Conservation (phyloP, 208 protist genomes). For the Naegleria fowleri region DNA sequence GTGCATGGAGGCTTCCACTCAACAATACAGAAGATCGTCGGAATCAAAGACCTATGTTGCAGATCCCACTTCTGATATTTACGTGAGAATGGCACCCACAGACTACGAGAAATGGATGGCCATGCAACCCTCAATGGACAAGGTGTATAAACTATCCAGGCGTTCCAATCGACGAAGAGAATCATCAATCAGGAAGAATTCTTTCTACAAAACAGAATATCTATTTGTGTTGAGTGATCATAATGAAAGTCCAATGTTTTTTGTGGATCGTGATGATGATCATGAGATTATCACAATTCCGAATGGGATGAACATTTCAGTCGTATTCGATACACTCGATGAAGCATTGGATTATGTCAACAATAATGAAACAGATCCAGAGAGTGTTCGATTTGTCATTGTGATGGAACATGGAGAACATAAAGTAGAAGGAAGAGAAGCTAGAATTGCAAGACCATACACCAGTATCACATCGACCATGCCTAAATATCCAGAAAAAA, state of each 20-base stretch:
- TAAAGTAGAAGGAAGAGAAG: not conserved
- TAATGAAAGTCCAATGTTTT: not conserved
- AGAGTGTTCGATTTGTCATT: not conserved
- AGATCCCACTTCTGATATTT: not conserved
- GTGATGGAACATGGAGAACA: not conserved
- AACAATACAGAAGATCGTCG: no score
- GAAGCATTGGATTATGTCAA: not conserved
- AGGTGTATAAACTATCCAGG: not conserved
- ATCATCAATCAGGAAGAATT: not conserved
- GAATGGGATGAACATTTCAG: not conserved
- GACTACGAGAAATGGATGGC: not conserved
- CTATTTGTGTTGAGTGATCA: not conserved
- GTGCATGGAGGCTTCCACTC: no score
- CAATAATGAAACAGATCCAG: not conserved
- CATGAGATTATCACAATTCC: not conserved
- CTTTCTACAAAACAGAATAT: not conserved
- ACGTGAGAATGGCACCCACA: not conserved
- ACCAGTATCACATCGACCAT: not conserved
- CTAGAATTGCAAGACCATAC: not conserved
- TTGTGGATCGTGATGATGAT: not conserved
- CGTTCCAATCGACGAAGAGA: not conserved
- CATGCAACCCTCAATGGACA: not conserved
- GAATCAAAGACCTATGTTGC: no score
- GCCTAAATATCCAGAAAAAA: not conserved
- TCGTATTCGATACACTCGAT: not conserved